phyloP scores from a whole-genome alignment of 495 filamentous ascomycete species.

The Chaetomium cochliodes region DNA sequence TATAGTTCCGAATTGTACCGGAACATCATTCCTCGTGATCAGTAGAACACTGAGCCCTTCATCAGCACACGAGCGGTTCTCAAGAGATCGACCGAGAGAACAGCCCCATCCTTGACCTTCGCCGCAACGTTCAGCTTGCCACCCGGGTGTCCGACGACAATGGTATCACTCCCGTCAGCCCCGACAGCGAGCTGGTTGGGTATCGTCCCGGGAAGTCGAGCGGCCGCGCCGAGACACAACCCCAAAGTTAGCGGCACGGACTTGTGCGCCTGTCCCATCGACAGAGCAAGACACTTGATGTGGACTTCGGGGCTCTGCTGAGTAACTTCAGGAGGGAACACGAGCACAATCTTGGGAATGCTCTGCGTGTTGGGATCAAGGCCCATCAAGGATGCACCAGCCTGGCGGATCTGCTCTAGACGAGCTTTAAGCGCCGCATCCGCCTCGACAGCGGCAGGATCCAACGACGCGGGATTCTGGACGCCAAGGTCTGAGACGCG shows the following conservation, averaged over 20 bases:
- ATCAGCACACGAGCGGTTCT: conserved; percentile 57
- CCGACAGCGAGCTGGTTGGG: conserved; percentile 38
- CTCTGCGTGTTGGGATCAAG: conserved; percentile 55
- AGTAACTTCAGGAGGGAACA: conserved; percentile 43
- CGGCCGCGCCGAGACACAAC: conserved; percentile 60
- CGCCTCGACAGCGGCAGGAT: conserved; percentile 53
- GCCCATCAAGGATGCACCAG: conserved; percentile 64
- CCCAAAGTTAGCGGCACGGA: conserved; percentile 62
- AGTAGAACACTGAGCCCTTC: conserved; percentile 56
- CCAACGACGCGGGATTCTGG: conserved; percentile 41
- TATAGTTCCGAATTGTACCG: neutral
- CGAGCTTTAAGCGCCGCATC: conserved; percentile 47
- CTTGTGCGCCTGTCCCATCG: conserved; percentile 61
- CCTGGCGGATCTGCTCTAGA: conserved; percentile 61
- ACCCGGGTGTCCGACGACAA: conserved; percentile 61
- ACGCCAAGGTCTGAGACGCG: conserved; percentile 53
- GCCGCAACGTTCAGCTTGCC: conserved; percentile 59
- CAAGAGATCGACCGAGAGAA: conserved; percentile 50
- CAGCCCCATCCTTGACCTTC: conserved; percentile 40
- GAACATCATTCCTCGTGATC: conserved; percentile 8
- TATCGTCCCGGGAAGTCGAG: conserved; percentile 50
- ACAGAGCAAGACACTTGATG: conserved; percentile 49
- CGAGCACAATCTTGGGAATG: conserved; percentile 65
- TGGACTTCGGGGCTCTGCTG: conserved; percentile 34
- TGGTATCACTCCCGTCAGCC: conserved; percentile 30